Evolutionary conservation across 2,329 filamentous ascomycete species (phyloP), one percentile per base, ranked within the genome.

Genomic region (Xylaria sp.): DNA sequence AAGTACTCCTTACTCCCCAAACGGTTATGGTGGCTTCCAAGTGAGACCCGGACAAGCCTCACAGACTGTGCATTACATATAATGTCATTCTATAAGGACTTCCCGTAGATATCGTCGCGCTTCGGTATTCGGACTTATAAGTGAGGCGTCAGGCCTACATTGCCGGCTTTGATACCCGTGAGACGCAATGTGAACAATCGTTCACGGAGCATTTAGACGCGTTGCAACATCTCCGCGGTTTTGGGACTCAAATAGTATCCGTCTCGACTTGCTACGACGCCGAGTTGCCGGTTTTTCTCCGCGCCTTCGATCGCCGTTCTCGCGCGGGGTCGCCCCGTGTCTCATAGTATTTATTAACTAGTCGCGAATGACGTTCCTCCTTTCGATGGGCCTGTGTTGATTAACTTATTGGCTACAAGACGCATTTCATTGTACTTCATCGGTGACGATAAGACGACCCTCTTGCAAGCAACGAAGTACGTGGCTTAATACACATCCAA

Each of bases 271-370:
- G 4, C 23, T 44, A 54, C 41, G 58, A 69, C 60, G 6, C 70
- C 72, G 72, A 73, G 67, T 66, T 73, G 48, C 72, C 72, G 72
- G 70, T 17, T 65, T 73, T 68, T 72, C 71, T 67, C 72, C 72
- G 72, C 66, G 60, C 43, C 62, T 47, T 54, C 53, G 57, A 35
- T 46, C 40, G 54, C 60, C 37, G 60, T 52, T 54, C 53, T 60
- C 64, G 66, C 64, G 64, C 63, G 61, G 66, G 63, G 58, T 66
- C 55, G 38, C 35, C 58, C n/a, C n/a, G n/a, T n/a, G n/a, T 47
- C 27, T 35, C 27, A 9, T 31, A 23, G 41, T 46, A 40, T 21
- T 31, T 44, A 57, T 19, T 48, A 27, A 4, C 19, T 5, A n/a
- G n/a, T n/a, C n/a, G n/a, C 43, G 21, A 40, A 52, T 51, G 48